Conservation (phyloP, 2,329 filamentous ascomycete species). For the Alternaria incomplexa region DNA sequence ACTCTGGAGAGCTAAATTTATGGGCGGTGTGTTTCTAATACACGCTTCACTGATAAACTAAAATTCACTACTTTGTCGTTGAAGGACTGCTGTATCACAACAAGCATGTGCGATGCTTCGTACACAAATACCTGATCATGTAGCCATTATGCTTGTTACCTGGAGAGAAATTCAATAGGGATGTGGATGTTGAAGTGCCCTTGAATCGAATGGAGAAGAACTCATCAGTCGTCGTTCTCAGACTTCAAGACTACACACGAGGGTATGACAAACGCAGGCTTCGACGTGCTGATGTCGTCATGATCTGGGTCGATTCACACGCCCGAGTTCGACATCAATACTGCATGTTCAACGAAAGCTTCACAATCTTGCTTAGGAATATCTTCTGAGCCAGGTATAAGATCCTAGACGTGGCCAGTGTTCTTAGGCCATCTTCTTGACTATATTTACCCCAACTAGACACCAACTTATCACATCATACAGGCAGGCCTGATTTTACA, state of each 20-base stretch:
- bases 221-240: neutral
- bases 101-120: neutral
- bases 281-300: neutral
- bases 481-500: neutral
- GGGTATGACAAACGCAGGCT: neutral
- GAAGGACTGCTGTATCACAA: neutral
- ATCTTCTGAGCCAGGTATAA: neutral
- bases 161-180: fast-evolving
- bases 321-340: neutral
- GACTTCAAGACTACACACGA: neutral
- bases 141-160: neutral
- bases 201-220: neutral
- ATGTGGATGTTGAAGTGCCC: neutral
- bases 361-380: neutral
- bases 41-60: neutral
- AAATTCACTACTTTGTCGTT: neutral
- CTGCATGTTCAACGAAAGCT: neutral
- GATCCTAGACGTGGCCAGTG: neutral
- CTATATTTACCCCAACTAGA: neutral
- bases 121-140: neutral
- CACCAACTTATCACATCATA: neutral
- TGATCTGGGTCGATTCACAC: neutral
- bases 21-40: neutral
- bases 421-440: neutral
- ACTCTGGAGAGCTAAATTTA: neutral